Evolutionary conservation across 2,329 filamentous ascomycete species (phyloP).

Genomic region (Exophiala alcalophila): DNA sequence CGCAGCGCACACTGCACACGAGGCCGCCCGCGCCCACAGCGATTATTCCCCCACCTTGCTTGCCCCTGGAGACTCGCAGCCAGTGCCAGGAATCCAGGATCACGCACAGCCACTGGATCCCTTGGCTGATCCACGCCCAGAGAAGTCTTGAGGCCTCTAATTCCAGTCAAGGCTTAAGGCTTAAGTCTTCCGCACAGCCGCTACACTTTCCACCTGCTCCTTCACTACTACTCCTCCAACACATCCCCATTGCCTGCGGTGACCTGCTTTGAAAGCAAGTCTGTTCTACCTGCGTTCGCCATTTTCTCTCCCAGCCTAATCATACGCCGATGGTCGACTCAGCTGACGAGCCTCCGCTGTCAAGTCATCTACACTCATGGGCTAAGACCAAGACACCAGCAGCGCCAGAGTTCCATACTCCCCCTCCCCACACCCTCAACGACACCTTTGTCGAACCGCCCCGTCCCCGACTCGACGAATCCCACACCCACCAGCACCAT

Average conservation of each 20-base stretch:
- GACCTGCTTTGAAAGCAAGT: constrained; percentile 28
- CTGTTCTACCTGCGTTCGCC: constrained; percentile 21
- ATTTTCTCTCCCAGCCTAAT: constrained; percentile 22
- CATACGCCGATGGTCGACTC: constrained; percentile 53
- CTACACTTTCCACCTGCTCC: constrained; percentile 7
- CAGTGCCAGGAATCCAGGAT: no score
- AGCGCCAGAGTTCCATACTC: constrained; percentile 20
- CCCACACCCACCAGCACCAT: constrained; percentile 31
- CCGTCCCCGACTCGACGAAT: constrained; percentile 16
- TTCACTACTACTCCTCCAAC: constrained; percentile 9
- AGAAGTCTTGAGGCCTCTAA: no score
- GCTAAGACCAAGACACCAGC: constrained; percentile 44
- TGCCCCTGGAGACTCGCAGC: no score
- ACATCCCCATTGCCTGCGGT: no score
- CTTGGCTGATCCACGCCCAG: no score
- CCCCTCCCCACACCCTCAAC: constrained; percentile 20
- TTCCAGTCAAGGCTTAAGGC: no score
- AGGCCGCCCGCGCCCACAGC: no score
- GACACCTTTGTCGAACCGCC: constrained; percentile 21
- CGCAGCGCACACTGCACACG: constrained; percentile 7
- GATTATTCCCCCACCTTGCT: no score
- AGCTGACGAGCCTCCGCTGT: constrained; percentile 50
- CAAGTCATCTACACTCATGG: constrained; percentile 52
- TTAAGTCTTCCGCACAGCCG: constrained; percentile 6
- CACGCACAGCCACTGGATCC: no score